These are phyloP conservation scores for Glebionis coronaria DNA, from an alignment of 129 eudicot genomes.

Conservation along the genomic window DNA sequence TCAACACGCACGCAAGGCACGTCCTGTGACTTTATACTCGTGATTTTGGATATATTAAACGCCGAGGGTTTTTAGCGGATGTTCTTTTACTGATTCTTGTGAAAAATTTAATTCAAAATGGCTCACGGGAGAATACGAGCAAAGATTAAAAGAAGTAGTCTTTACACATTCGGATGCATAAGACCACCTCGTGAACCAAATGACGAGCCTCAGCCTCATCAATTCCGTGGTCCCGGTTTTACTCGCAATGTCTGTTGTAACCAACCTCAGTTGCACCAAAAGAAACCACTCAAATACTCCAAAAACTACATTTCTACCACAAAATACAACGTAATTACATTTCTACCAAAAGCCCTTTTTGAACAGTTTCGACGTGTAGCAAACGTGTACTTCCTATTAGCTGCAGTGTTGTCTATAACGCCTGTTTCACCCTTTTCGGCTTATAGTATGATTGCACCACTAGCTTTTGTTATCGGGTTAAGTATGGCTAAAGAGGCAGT, in stretches of 20 bases:
- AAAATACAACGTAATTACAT: conserved; percentile 75
- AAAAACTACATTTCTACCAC: conserved; percentile 90
- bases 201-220: conserved; percentile 61
- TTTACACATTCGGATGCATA: conserved; percentile 80
- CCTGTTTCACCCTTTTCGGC: conserved; percentile 80
- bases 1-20: neutral
- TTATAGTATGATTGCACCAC: conserved; percentile 89
- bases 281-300: conserved; percentile 72
- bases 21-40: neutral
- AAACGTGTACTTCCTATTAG: conserved; percentile 83
- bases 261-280: conserved; percentile 67
- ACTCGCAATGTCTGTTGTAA: conserved; percentile 75
- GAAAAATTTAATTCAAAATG: conserved; percentile 36
- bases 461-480: conserved; percentile 82
- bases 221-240: conserved; percentile 70
- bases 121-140: conserved; percentile 79
- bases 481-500: conserved; percentile 95
- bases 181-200: conserved; percentile 36
- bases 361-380: conserved; percentile 99
- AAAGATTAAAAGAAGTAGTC: conserved; percentile 68
- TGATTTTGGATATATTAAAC: conserved; percentile 10
- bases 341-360: conserved; percentile 86
- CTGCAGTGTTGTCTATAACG: conserved; percentile 75
- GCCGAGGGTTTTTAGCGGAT: conserved; percentile 19
- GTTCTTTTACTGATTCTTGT: conserved; percentile 16